Base-by-base conservation (phyloP, 1,284 basidiomycete species). In the Peniophora sp. region DNA sequence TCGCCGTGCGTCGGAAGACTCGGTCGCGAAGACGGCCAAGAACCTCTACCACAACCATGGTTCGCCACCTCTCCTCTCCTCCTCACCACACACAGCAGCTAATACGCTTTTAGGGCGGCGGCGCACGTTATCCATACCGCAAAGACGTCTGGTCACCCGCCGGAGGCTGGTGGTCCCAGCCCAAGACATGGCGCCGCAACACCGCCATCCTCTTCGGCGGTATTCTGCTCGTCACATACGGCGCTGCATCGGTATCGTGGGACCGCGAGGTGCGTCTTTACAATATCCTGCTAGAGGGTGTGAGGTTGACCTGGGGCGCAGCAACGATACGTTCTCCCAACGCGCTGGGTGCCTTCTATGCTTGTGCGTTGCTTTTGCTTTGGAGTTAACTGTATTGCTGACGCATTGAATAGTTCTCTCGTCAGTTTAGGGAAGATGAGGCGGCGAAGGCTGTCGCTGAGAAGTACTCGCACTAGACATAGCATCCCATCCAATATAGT, bases 91-190 rank as follows among this genome's bases (percentile, higher is more conserved):
- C 8, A 41, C n/a, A 41, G 5, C 12, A 5, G 12, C 27, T 32
- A 5, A 32, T 20, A n/a, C 37, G 8, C n/a, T 41, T 6, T 52
- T 55, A 85, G 82, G 82, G 83, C 50, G 83, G 82, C 66, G 81
- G 81, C 58, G 72, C 68, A 50, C 75, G 80, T 67, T 85, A 83
- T 72, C 80, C 80, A 5, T 85, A 78, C 62, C 82, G 83, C 20
- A 85, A 84, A 66, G 73, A 78, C 55, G 83, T 85, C 47, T 85
- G 83, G 81, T 79, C 82, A 34, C 83, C 83, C 59, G 70, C 82
- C 59, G 82, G 84, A 69, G 84, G 83, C 57, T 87, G 84, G 83
- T 87, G 84, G 83, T 75, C 75, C 23, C 74, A 81, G 14, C 84
- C 84, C 3, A 73, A 78, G 12, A 85, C 85, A 62, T 87, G 84